A percentile compares a stretch with the other conserved stretches of the same genome.
Conservation (phyloP, 352 stramenopile genomes). For the Globisporangium radiosum region DNA sequence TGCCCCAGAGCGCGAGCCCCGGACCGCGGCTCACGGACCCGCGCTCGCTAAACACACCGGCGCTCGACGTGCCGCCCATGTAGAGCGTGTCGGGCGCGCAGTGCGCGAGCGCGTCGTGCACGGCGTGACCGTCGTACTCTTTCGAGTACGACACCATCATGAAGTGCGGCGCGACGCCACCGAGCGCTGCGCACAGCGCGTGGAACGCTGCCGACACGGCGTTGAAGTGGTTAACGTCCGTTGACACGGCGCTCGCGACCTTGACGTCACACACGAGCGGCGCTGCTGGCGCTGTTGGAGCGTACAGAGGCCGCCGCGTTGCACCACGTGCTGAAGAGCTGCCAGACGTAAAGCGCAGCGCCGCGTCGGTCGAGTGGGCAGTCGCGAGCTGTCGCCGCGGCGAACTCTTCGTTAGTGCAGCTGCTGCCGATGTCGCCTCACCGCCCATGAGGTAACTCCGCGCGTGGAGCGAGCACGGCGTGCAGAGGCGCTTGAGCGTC, state of each 20-base stretch:
- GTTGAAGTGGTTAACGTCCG: constrained; percentile 45
- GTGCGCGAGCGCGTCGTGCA: constrained; percentile 58
- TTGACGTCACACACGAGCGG: constrained; percentile 37
- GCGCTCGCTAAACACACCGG: constrained; percentile 47
- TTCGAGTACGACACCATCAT: constrained; percentile 78
- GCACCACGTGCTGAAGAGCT: neutral
- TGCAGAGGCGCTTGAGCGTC: constrained; percentile 73
- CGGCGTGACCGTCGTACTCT: constrained; percentile 38
- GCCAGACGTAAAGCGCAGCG: constrained; percentile 15
- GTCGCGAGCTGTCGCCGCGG: constrained; percentile 6
- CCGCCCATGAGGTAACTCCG: constrained; percentile 44
- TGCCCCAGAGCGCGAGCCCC: constrained; percentile 67
- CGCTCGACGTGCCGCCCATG: constrained; percentile 71
- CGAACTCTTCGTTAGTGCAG: constrained; percentile 16
- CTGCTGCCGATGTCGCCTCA: neutral
- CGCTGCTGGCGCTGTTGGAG: neutral
- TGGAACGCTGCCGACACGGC: constrained; percentile 51
- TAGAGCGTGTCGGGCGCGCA: constrained; percentile 71
- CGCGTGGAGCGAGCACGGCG: constrained; percentile 70
- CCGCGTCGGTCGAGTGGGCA: constrained; percentile 11
- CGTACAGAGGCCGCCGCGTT: constrained; percentile 10
- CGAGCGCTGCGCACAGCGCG: constrained; percentile 46
- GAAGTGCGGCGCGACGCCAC: constrained; percentile 61
- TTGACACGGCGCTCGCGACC: constrained; percentile 63
- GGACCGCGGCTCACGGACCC: constrained; percentile 29